Evolutionary conservation across 306 rosid genomes (phyloP).

Genomic region (Rubus idaeus): DNA sequence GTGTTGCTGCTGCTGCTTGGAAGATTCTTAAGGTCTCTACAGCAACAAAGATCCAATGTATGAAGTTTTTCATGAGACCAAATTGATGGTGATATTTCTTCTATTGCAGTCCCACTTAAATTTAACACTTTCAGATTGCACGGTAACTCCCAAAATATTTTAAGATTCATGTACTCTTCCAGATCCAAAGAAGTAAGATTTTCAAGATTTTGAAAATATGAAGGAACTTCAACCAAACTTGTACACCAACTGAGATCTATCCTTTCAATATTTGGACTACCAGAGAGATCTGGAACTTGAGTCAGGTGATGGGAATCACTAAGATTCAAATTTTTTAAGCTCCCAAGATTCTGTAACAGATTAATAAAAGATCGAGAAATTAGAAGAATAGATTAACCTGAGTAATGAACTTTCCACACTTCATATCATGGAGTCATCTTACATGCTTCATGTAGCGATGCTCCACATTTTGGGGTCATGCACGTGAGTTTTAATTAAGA

Average conservation of each 20-base stretch:
- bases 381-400: neutral
- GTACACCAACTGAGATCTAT: neutral
- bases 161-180: neutral
- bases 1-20: slow-evolving; percentile 11
- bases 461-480: too few relatives aligned
- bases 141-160: neutral
- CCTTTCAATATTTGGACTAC: neutral
- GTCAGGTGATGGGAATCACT: neutral
- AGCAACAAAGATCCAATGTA: neutral
- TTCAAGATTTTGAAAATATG: neutral
- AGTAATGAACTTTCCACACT: neutral
- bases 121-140: neutral
- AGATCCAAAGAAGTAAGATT: neutral
- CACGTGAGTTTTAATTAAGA: too few relatives aligned
- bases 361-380: too few relatives aligned
- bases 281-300: slow-evolving; percentile 10
- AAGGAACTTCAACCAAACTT: neutral
- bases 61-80: neutral
- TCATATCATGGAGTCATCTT: neutral
- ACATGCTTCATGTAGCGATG: too few relatives aligned
- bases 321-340: slow-evolving; percentile 9
- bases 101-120: neutral
- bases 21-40: neutral
- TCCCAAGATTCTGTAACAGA: slow-evolving; percentile 3
- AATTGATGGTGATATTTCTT: slow-evolving; percentile 22